Conservation (phyloP, 495 filamentous ascomycete genomes). For the Penicillium ochrochloron region DNA sequence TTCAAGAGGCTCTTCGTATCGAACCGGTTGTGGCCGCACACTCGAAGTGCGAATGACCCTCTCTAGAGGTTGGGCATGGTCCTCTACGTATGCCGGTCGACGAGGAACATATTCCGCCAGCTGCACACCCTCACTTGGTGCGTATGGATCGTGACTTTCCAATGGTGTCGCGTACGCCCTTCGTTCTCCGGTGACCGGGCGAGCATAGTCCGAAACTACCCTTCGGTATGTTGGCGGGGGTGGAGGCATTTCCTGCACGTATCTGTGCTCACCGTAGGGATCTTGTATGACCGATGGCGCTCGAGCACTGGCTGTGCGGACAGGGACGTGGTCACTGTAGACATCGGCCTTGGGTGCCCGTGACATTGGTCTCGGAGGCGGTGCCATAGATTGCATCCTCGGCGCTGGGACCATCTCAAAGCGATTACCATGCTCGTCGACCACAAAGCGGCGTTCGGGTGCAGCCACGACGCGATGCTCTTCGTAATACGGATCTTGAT, state of each 20-base stretch:
- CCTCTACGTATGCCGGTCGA: slow-evolving; percentile 46
- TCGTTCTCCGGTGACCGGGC: slow-evolving; percentile 39
- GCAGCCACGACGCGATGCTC: slow-evolving; percentile 60
- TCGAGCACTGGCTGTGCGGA: slow-evolving; percentile 45
- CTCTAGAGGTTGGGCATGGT: slow-evolving; percentile 53
- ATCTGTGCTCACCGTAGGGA: slow-evolving; percentile 47
- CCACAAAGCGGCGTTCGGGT: slow-evolving; percentile 63
- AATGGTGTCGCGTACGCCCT: slow-evolving; percentile 37
- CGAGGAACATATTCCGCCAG: slow-evolving; percentile 48
- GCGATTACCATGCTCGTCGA: slow-evolving; percentile 73
- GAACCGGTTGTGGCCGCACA: slow-evolving; percentile 57
- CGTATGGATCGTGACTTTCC: slow-evolving; percentile 43
- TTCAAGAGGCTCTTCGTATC: slow-evolving; percentile 59
- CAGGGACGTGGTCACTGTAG: slow-evolving; percentile 42
- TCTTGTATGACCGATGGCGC: slow-evolving; percentile 49
- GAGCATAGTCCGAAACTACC: slow-evolving; percentile 46
- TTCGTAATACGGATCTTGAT: slow-evolving; percentile 52
- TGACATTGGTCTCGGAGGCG: slow-evolving; percentile 44
- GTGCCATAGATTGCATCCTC: slow-evolving; percentile 53
- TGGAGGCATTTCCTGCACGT: slow-evolving; percentile 52
- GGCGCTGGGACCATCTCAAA: slow-evolving; percentile 62
- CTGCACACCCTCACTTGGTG: slow-evolving; percentile 47
- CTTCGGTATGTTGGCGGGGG: slow-evolving; percentile 46
- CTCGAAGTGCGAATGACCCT: slow-evolving; percentile 61
- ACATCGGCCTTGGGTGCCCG: slow-evolving; percentile 40